Evolutionary conservation across 139 green algal species (phyloP).

Genomic region (Tetradesmus obliquus): DNA sequence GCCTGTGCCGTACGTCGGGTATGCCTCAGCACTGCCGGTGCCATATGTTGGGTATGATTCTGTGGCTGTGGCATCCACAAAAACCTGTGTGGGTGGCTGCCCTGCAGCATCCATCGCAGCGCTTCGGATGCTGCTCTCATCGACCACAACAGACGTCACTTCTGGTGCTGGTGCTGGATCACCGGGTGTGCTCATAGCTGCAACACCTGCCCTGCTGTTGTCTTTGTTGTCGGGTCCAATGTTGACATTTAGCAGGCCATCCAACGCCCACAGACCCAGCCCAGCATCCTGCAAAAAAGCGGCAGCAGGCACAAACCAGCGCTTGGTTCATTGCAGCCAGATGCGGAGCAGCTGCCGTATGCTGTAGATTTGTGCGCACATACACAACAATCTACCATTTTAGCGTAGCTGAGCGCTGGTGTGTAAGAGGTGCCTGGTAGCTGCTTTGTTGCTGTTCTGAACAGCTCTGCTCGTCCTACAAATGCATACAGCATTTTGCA

Average conservation of each 20-base stretch:
- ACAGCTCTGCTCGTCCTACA: too few relatives aligned
- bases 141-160: not conserved
- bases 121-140: not conserved
- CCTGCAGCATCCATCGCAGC: not conserved
- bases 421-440: too few relatives aligned
- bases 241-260: constrained; percentile 43
- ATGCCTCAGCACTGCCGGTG: not conserved
- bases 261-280: constrained; percentile 31
- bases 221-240: constrained; percentile 27
- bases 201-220: not conserved
- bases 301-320: too few relatives aligned
- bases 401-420: too few relatives aligned
- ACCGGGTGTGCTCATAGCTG: not conserved
- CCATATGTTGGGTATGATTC: not conserved
- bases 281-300: constrained; percentile 5
- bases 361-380: too few relatives aligned
- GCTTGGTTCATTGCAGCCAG: too few relatives aligned
- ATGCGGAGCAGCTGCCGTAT: too few relatives aligned
- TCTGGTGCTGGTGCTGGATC: not conserved
- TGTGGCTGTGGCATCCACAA: not conserved
- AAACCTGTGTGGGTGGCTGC: not conserved
- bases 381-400: too few relatives aligned
- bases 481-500: not conserved
- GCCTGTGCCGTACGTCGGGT: not conserved
- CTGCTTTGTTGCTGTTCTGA: too few relatives aligned